Base-by-base conservation (phyloP, 805 yeast genomes). In the Kazachstania viticola region DNA sequence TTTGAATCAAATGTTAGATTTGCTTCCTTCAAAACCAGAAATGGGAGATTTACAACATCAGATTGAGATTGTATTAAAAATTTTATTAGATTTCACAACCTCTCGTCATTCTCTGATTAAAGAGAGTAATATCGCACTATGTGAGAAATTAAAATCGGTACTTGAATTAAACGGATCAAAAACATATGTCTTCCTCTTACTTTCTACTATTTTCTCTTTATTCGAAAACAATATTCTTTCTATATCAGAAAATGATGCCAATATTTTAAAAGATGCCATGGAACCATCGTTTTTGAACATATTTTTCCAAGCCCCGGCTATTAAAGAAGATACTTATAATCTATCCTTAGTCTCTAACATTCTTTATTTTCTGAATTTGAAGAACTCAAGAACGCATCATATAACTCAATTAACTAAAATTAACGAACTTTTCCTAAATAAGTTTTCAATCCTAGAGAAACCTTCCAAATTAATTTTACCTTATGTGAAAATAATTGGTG, bases 1-100 rank as follows among this genome's bases (percentile, higher is more conserved):
- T 1, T 55, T 73, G 28, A 79, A 78, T 6, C 64, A 60, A 16
- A 51, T 76, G 34, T 45, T 78, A 9, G 50, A 68, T 2, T 48
- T 67, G 14, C 55, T 79, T 16, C 77, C 80, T 3, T 64, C 62
- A n/a, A 56, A 61, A 13, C 34, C 39, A 2, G 47, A 40, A 22
- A 48, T 43, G 4, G 48, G 47, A 15, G 52, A 49, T 17, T 45
- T 49, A 28, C 30, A 34, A 6, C 37, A 51, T 13, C 41, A 56
- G 4, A 55, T 49, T 22, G 63, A 57, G 26, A 52, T 52, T 21
- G 48, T 62, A 13, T 38, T 62, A 22, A 59, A 56, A 16, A 51
- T 59, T 4, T 38, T 63, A 5, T 29, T 59, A n/a, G 54, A 55
- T 22, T 51, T 51, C 31, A 51, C 58, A 4, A 51, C 49, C 9